A percentile compares a stretch with the other conserved stretches of the same genome.
phyloP scores from a whole-genome alignment of 768 basidiomycete species.

The Macrolepiota fuliginosa region DNA sequence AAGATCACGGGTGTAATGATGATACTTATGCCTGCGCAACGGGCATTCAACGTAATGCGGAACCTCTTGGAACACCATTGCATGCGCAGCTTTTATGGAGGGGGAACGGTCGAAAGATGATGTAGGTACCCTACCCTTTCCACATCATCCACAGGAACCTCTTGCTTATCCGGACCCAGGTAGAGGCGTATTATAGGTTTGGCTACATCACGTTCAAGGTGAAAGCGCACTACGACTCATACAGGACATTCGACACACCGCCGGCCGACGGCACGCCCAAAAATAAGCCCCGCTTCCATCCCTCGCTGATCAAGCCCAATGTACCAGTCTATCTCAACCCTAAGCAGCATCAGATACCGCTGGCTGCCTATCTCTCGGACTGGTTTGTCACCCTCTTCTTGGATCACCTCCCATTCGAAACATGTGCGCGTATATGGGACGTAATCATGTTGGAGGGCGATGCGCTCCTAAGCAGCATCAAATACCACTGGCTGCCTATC shows the following conservation, averaged over 20 bases:
- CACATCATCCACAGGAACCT: background rate
- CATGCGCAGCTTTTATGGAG: constrained; percentile 82
- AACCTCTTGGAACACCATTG: constrained; percentile 86
- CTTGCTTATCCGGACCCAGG: constrained; percentile 43
- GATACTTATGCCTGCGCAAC: constrained; percentile 72
- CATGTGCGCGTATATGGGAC: constrained; percentile 90
- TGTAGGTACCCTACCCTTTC: constrained; percentile 47
- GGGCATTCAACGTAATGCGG: constrained; percentile 79
- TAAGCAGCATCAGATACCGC: constrained; percentile 89
- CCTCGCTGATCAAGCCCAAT: constrained; percentile 8
- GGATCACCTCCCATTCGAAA: constrained; percentile 88
- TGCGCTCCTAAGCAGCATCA: constrained; percentile 88
- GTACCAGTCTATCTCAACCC: constrained; percentile 86
- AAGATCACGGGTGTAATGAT: constrained; percentile 85
- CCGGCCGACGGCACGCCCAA: constrained; percentile 94
- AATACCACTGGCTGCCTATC: constrained; percentile 81
- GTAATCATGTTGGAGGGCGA: constrained; percentile 86
- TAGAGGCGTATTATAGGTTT: constrained; percentile 89
- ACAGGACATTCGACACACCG: constrained; percentile 87
- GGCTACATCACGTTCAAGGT: background rate
- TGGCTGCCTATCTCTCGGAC: constrained; percentile 75
- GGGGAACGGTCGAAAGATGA: constrained; percentile 68
- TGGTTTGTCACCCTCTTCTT: constrained; percentile 84
- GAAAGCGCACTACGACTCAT: constrained; percentile 2
- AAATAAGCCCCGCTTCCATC: constrained; percentile 44